Evolutionary conservation across 805 yeast genomes (phyloP).

Genomic region (Saccharomyces jurei): DNA sequence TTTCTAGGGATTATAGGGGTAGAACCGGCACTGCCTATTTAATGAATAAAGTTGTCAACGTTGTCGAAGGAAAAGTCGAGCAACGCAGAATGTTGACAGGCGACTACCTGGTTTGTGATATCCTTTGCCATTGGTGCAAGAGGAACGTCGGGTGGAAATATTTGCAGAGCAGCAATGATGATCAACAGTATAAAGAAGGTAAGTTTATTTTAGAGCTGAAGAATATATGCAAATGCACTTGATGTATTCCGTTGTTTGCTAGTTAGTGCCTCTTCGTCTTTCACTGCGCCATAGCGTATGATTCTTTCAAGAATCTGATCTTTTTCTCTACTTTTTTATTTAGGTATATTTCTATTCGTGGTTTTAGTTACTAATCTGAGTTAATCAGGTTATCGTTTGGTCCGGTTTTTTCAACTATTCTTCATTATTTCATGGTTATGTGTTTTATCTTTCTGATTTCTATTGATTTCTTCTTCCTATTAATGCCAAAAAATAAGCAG

Average conservation of each 20-base stretch:
- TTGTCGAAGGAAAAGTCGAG: slow-evolving; percentile 31
- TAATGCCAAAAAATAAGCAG: not conserved
- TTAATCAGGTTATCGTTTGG: not conserved
- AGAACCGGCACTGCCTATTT: slow-evolving; percentile 50
- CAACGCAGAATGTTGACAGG: slow-evolving; percentile 54
- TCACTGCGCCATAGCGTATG: not conserved
- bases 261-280: not conserved
- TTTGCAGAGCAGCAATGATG: slow-evolving; percentile 36
- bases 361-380: not conserved
- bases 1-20: slow-evolving; percentile 44
- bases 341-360: not conserved
- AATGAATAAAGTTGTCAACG: slow-evolving; percentile 43
- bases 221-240: slow-evolving; percentile 21
- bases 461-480: not conserved
- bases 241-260: not conserved
- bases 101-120: slow-evolving; percentile 46
- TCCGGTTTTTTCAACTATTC: not conserved
- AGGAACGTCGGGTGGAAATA: slow-evolving; percentile 58
- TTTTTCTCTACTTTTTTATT: not conserved
- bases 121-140: slow-evolving; percentile 48
- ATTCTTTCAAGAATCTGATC: not conserved
- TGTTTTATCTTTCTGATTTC: not conserved
- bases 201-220: slow-evolving; percentile 45
- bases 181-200: slow-evolving; percentile 54
- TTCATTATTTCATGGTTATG: not conserved